Evolutionary conservation across 2,329 filamentous ascomycete species (phyloP).

Genomic region (Clarireedia hainanense): DNA sequence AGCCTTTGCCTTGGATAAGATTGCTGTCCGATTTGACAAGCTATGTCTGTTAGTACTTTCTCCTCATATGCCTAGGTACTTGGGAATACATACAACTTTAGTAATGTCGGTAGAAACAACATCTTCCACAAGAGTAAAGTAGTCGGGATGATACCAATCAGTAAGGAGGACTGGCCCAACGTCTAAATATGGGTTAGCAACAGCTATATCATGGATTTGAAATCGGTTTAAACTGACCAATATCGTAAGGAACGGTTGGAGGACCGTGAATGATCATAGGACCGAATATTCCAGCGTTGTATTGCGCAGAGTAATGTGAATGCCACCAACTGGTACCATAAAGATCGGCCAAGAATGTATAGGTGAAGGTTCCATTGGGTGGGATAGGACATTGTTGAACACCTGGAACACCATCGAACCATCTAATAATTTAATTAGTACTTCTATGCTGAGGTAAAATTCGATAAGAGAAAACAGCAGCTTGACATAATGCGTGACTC

Average conservation of each 20-base stretch:
- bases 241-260: slow-evolving; percentile 48
- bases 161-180: slow-evolving; percentile 41
- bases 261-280: slow-evolving; percentile 55
- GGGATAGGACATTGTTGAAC: slow-evolving; percentile 59
- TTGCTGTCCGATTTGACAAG: slow-evolving; percentile 24
- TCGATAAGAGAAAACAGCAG: no score
- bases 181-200: slow-evolving; percentile 27
- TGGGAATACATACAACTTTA: background rate
- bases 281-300: slow-evolving; percentile 49
- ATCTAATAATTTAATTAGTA: slow-evolving; percentile 14
- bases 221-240: slow-evolving; percentile 28
- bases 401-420: slow-evolving; percentile 36
- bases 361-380: slow-evolving; percentile 31
- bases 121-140: slow-evolving; percentile 39
- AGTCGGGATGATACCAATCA: slow-evolving; percentile 36
- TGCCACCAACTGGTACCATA: slow-evolving; percentile 44
- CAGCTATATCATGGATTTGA: no score
- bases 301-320: slow-evolving; percentile 45
- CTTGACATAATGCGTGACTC: no score
- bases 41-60: background rate
- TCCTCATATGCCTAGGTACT: no score
- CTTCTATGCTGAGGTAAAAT: background rate
- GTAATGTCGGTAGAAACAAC: slow-evolving; percentile 21
- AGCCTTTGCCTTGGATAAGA: slow-evolving; percentile 25
- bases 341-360: slow-evolving; percentile 17